Conservation (phyloP, 768 basidiomycete species). For the Cyathus striatus region DNA sequence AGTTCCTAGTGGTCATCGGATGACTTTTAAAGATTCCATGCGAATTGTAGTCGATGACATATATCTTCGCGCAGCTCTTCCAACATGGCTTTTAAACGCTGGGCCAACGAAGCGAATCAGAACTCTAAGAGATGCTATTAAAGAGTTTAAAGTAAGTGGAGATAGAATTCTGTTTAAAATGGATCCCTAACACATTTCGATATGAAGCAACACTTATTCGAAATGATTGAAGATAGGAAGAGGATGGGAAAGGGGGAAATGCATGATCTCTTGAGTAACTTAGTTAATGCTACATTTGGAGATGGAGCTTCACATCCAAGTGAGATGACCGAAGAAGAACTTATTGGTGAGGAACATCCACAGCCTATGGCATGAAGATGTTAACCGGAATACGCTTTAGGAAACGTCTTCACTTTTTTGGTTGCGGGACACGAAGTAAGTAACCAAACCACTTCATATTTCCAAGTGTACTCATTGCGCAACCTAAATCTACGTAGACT, state of each 20-base stretch:
- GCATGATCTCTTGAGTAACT: conserved; percentile 2
- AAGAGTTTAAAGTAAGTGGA: conserved; percentile 34
- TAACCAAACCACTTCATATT: not conserved
- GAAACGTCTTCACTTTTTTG: conserved; percentile 47
- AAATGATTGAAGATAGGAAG: conserved; percentile 36
- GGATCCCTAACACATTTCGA: too few species aligned
- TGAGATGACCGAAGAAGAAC: conserved; percentile 37
- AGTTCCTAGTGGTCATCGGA: conserved; percentile 34
- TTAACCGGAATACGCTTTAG: conserved; percentile 16
- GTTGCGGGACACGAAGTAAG: conserved; percentile 57
- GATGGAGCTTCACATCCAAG: conserved; percentile 22
- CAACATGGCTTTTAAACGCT: conserved; percentile 33
- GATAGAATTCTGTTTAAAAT: too few species aligned
- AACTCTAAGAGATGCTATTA: conserved; percentile 28
- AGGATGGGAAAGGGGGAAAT: conserved; percentile 9
- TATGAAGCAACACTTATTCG: conserved; percentile 33
- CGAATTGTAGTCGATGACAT: conserved; percentile 35
- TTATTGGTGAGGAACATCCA: too few species aligned
- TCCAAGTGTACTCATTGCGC: too few species aligned
- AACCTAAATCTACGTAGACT: too few species aligned
- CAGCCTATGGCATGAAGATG: too few species aligned
- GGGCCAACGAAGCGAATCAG: conserved; percentile 26
- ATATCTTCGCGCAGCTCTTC: conserved; percentile 30
- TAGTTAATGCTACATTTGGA: conserved; percentile 38
- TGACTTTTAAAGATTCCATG: conserved; percentile 46